Evolutionary conservation across 169 alveolate species (phyloP).

Genomic region (Eimeria sp.): DNA sequence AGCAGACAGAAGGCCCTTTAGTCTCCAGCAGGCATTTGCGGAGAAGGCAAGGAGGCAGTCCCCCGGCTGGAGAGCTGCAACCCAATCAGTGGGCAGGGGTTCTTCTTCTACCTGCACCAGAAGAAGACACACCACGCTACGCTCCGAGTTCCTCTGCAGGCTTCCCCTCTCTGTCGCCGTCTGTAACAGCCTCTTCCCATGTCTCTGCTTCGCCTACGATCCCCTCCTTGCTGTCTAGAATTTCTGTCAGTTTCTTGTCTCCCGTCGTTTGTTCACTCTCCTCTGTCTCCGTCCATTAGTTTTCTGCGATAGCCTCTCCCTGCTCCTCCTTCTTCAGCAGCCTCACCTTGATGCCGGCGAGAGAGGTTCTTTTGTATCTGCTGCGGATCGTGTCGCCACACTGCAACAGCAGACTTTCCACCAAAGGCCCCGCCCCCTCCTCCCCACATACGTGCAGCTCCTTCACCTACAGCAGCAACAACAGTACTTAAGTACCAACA

Average conservation of each 20-base stretch:
- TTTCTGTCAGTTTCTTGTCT: background rate
- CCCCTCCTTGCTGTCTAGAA: background rate
- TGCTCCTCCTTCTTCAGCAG: background rate
- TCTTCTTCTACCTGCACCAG: slow-evolving; percentile 70
- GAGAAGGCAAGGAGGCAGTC: slow-evolving; percentile 96
- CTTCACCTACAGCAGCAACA: slow-evolving; percentile 42
- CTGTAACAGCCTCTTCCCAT: background rate
- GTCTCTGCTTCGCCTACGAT: background rate
- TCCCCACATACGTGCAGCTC: slow-evolving; percentile 80
- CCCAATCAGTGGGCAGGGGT: slow-evolving; percentile 80
- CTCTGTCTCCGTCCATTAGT: background rate
- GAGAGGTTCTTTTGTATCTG: slow-evolving; percentile 3
- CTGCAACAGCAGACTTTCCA: slow-evolving; percentile 34
- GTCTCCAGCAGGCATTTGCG: slow-evolving; percentile 86
- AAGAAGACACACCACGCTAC: background rate
- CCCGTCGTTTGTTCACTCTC: background rate
- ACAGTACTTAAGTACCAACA: background rate
- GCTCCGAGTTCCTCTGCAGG: no score
- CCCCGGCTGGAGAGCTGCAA: slow-evolving; percentile 91
- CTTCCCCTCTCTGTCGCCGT: no score
- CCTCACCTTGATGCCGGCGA: slow-evolving; percentile 47
- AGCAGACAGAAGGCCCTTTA: slow-evolving; percentile 84
- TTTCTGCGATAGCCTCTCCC: background rate
- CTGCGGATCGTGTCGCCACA: slow-evolving; percentile 39
- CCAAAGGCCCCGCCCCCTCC: slow-evolving; percentile 66